Evolutionary conservation across 345 rosid species (phyloP).

Genomic region (Moringa oleifera): DNA sequence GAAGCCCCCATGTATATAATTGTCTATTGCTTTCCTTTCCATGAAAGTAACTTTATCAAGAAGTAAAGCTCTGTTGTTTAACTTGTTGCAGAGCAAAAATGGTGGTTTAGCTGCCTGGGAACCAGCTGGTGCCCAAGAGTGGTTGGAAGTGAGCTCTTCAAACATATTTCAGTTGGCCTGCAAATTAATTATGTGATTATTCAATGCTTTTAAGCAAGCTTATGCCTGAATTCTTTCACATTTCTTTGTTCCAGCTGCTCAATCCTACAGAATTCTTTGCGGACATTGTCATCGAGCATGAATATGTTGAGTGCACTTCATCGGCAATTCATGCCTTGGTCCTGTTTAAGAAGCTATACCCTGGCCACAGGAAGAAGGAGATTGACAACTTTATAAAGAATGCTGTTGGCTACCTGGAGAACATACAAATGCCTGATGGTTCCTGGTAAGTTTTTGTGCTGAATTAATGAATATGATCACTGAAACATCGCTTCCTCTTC

Average conservation of each 20-base stretch:
- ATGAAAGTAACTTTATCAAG: neutral
- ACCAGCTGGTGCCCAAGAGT: constrained; percentile 42
- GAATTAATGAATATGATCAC: neutral
- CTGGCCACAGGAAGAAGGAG: constrained; percentile 37
- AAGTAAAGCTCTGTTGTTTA: neutral
- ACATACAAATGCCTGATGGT: constrained; percentile 32
- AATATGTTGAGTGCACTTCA: constrained; percentile 46
- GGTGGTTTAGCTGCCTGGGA: constrained; percentile 72
- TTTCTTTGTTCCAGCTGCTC: constrained; percentile 23
- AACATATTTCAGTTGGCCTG: no score
- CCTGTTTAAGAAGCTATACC: constrained; percentile 36
- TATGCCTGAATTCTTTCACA: neutral
- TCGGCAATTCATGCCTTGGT: constrained; percentile 36
- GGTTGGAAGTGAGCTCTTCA: constrained; percentile 54
- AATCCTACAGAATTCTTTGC: constrained; percentile 47
- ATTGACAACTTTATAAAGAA: constrained; percentile 26
- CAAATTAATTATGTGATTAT: no score
- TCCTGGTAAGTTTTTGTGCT: constrained; percentile 30
- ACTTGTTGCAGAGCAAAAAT: constrained; percentile 40
- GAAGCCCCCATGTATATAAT: neutral
- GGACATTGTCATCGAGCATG: constrained; percentile 31
- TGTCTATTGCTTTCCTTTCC: neutral
- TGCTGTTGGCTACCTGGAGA: constrained; percentile 31
- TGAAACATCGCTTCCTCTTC: no score
- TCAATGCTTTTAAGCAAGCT: no score